These are phyloP conservation scores for Hypsizygus marmoreus DNA, from an alignment of 768 basidiomycete species.

Conservation along the genomic window DNA sequence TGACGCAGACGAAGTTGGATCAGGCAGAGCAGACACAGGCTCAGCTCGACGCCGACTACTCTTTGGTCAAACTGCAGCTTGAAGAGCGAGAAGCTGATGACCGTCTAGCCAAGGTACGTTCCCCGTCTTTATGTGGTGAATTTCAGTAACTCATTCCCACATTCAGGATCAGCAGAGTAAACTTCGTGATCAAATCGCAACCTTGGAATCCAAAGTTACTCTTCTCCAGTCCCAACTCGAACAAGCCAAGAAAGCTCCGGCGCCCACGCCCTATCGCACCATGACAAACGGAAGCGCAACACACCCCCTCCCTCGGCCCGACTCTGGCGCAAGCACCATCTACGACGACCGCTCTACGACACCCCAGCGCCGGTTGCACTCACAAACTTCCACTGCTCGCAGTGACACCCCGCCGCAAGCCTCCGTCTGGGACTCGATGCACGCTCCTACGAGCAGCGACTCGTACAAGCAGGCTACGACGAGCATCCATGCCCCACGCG, in stretches of 20 bases:
- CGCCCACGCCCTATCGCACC: conserved; percentile 39
- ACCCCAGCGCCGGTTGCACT: conserved; percentile 43
- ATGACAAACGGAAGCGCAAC: conserved; percentile 43
- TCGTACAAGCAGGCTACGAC: conserved; percentile 26
- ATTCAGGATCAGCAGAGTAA: conserved; percentile 72
- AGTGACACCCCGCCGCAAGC: conserved; percentile 51
- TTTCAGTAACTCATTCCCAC: no score
- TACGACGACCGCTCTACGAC: conserved; percentile 54
- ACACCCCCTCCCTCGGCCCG: conserved; percentile 60
- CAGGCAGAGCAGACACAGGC: conserved; percentile 63
- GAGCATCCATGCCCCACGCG: conserved; percentile 33
- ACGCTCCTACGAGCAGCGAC: conserved; percentile 40
- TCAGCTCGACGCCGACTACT: conserved; percentile 73
- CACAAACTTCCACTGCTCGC: conserved; percentile 36
- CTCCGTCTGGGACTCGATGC: conserved; percentile 77
- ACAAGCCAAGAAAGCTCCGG: conserved; percentile 38
- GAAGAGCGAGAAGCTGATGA: conserved; percentile 77
- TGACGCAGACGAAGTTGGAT: conserved; percentile 61
- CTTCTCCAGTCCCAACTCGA: conserved; percentile 62
- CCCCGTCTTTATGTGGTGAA: no score
- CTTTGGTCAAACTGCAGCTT: conserved; percentile 66
- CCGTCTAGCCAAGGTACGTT: conserved; percentile 61
- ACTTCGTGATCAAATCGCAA: conserved; percentile 64
- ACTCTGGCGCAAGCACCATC: conserved; percentile 71
- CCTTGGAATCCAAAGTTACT: conserved; percentile 60